Percentiles rank a stretch among this genome's conserved stretches.
Conservation (phyloP, 768 basidiomycete genomes). For the Boletus tylopilopsis region DNA sequence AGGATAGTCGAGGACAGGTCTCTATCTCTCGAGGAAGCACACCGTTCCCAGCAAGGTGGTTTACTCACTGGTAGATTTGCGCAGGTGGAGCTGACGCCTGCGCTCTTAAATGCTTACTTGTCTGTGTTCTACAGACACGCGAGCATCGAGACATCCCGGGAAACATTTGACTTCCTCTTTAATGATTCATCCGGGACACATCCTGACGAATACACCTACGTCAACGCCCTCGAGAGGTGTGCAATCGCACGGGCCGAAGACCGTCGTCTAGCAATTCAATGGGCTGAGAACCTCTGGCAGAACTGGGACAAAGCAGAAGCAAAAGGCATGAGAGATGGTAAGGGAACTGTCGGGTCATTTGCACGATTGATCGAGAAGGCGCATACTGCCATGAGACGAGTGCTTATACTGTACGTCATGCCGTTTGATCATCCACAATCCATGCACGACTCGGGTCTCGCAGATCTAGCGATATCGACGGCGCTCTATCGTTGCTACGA, state of each 20-base stretch:
- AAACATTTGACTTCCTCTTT: constrained; percentile 52
- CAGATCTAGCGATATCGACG: constrained; percentile 48
- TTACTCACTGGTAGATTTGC: constrained; percentile 43
- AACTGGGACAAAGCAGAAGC: constrained; percentile 56
- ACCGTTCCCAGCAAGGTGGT: neutral
- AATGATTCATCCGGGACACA: constrained; percentile 6
- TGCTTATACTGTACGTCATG: constrained; percentile 54
- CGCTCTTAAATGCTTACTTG: constrained; percentile 77
- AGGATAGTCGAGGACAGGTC: constrained; percentile 48
- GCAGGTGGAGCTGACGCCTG: constrained; percentile 52
- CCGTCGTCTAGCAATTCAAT: constrained; percentile 42
- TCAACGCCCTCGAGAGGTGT: constrained; percentile 69
- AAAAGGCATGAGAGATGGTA: constrained; percentile 28
- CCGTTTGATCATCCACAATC: neutral
- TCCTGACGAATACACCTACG: constrained; percentile 53
- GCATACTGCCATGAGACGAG: constrained; percentile 64
- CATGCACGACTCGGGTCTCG: neutral
- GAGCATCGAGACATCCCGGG: constrained; percentile 44
- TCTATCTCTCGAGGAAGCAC: neutral
- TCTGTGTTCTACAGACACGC: constrained; percentile 67
- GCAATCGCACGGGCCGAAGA: constrained; percentile 42
- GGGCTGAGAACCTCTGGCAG: constrained; percentile 63
- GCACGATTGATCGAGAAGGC: constrained; percentile 63
- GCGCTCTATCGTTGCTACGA: constrained; percentile 54
- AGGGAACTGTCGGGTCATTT: constrained; percentile 17